Conservation (phyloP, 495 filamentous ascomycete species). For the Hypoxylon lenormandii region DNA sequence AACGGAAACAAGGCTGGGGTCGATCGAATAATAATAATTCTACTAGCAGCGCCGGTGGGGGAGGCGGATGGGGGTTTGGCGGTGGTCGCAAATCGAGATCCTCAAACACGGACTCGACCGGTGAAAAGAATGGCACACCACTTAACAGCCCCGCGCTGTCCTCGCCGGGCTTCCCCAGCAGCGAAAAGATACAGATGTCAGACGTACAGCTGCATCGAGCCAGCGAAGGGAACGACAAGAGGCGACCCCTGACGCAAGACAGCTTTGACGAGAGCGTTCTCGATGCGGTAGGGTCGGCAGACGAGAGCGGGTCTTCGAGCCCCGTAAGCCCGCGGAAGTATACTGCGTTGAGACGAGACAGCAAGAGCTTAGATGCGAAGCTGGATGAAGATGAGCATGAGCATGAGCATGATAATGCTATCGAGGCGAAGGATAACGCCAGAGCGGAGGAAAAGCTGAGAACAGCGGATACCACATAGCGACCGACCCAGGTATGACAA, state of each 20-base stretch:
- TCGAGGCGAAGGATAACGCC: conserved; percentile 10
- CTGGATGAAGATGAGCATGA: conserved; percentile 12
- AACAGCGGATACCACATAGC: conserved; percentile 12
- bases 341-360: conserved; percentile 3
- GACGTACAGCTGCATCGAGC: conserved; percentile 25
- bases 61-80: conserved; percentile 55
- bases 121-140: conserved; percentile 53
- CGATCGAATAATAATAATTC: conserved; percentile 48
- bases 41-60: conserved; percentile 13
- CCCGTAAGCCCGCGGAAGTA: conserved; percentile 41
- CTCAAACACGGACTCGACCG: conserved; percentile 43
- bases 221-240: conserved; percentile 41
- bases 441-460: conserved; percentile 15
- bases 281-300: conserved; percentile 49
- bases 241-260: conserved; percentile 49
- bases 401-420: conserved; percentile 4
- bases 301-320: conserved; percentile 50
- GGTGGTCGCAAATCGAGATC: conserved; percentile 45
- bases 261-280: conserved; percentile 59
- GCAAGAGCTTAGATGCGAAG: conserved; percentile 6
- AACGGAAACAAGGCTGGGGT: conserved; percentile 74
- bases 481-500: not conserved
- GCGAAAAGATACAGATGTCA: conserved; percentile 45
- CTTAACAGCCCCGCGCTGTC: conserved; percentile 46
- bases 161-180: conserved; percentile 37